Conservation (phyloP, 768 basidiomycete genomes). For the Neoboletus brunneissimus region DNA sequence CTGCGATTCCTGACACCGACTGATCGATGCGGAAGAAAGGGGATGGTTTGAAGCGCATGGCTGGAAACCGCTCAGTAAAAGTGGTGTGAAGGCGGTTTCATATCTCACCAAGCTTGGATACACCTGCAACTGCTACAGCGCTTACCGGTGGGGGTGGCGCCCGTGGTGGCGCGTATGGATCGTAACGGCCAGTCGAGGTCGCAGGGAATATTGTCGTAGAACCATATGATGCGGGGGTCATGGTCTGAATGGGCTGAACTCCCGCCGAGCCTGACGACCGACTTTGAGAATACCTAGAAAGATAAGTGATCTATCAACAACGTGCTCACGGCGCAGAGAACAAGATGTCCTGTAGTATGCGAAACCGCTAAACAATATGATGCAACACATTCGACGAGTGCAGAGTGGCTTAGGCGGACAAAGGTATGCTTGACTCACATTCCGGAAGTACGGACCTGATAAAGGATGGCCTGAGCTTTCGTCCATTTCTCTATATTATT, state of each 20-base stretch:
- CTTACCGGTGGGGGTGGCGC: conserved; percentile 38
- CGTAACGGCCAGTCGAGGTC: conserved; percentile 47
- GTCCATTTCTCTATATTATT: conserved; percentile 64
- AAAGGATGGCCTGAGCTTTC: conserved; percentile 63
- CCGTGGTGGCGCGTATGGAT: conserved; percentile 65
- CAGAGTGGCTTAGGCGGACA: conserved; percentile 8
- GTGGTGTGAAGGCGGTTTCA: conserved; percentile 12
- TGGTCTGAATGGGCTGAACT: conserved; percentile 25
- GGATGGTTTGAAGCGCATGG: conserved; percentile 73
- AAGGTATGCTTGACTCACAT: conserved; percentile 50
- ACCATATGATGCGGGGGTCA: conserved; percentile 19
- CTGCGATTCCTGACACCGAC: conserved; percentile 57
- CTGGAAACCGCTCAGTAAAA: conserved; percentile 36
- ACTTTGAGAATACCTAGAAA: conserved; percentile 27
- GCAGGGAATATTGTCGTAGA: conserved; percentile 23
- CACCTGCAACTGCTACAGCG: conserved; percentile 31
- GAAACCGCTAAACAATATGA: conserved; percentile 6
- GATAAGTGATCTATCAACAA: conserved; percentile 15
- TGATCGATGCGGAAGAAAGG: conserved; percentile 75
- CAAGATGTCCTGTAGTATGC: conserved; percentile 4
- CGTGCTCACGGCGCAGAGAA: conserved; percentile 4
- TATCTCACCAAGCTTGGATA: conserved; percentile 28
- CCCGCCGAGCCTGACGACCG: conserved; percentile 25
- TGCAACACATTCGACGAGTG: conserved; percentile 10
- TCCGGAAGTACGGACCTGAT: conserved; percentile 63